Base-by-base conservation (phyloP, 1,284 basidiomycete genomes). In the Stygiomarasmius scandens region DNA sequence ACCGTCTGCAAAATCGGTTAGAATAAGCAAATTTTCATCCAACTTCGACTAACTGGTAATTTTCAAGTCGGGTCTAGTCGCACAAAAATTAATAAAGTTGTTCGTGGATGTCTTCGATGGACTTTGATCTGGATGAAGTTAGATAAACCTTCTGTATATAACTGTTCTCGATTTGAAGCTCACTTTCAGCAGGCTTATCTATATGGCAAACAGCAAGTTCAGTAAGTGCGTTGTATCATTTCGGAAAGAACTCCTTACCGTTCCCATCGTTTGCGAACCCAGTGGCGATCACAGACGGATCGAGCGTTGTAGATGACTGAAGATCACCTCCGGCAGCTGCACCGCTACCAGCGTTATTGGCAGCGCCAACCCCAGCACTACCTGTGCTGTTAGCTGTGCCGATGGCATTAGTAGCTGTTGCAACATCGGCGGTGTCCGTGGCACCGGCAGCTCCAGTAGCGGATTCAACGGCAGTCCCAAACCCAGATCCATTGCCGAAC, bases 261-360 rank as follows among this genome's bases (percentile, higher is more conserved):
- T 80, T 80, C 12, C 83, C 83, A 58, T 78, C 63, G 11, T 74
- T 64, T 22, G 67, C 73, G 44, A 81, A 79, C 9, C 76, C 78
- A 16, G 56, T 57, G 23, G 74, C 73, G 55, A 82, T 73, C 24
- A 79, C 77, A 11, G 58, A 55, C 20, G 73, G 70, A 56, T 78
- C 73, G 47, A 82, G 77, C 70, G 71, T 78, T 36, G 74, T 54
- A 1, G 78, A 80, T 32, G 66, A 67, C 59, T 81, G 79, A 1
- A 68, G 58, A 47, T 72, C 67, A 16, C 49, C 56, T 38, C 58
- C 58, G 12, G 58, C 55, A 12, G 59, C 12, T 14, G 36, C 43
- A 24, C 58, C 25, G 11, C n/a, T 12, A 51, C 56, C 61, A 16
- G 51, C 58, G 41, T 59, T 59, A 49, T 54, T 60, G 25, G 49